A percentile compares a stretch with the other conserved stretches of the same genome.
Conservation (phyloP, 2,329 filamentous ascomycete genomes). For the Fusarium hostae region DNA sequence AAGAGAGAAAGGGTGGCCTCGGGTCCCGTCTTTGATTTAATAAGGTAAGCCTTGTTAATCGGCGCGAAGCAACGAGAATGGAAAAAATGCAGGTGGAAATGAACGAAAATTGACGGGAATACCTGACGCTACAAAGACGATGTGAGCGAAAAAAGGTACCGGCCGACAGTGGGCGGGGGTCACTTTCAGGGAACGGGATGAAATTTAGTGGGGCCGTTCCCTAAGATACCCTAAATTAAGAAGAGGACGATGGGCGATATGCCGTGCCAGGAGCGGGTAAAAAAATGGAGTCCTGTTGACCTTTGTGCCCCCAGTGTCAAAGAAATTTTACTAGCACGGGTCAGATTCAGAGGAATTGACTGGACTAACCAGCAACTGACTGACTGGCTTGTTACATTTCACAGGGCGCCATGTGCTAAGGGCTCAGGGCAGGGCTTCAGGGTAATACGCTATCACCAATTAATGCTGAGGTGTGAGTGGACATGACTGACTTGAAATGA, state of each 20-base stretch:
- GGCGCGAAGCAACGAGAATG: conserved; percentile 28
- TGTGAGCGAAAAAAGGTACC: conserved; percentile 8
- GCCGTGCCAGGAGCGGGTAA: conserved; percentile 46
- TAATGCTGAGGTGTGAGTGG: conserved; percentile 34
- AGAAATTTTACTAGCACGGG: conserved; percentile 42
- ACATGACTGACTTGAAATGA: conserved; percentile 13
- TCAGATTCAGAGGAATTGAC: conserved; percentile 27
- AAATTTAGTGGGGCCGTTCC: conserved; percentile 31
- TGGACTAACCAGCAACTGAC: too few relatives aligned
- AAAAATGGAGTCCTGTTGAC: conserved; percentile 31
- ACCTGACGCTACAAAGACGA: conserved; percentile 15
- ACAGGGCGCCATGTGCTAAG: conserved; percentile 31
- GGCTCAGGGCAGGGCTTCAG: conserved; percentile 39
- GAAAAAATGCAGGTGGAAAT: conserved; percentile 13
- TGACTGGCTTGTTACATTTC: conserved; percentile 35
- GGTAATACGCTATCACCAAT: conserved; percentile 12
- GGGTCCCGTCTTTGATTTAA: conserved; percentile 24
- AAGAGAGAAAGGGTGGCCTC: not conserved
- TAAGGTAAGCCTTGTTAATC: conserved; percentile 36
- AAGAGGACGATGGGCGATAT: conserved; percentile 29
- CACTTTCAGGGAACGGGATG: conserved; percentile 32
- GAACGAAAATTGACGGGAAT: conserved; percentile 5
- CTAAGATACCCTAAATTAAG: conserved; percentile 38
- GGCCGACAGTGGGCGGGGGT: not conserved
- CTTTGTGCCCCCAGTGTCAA: conserved; percentile 16